Percentiles rank a stretch among this genome's conserved stretches.
phyloP scores from a whole-genome alignment of 495 filamentous ascomycete species.

The Pseudoneurospora amorphoporcata region DNA sequence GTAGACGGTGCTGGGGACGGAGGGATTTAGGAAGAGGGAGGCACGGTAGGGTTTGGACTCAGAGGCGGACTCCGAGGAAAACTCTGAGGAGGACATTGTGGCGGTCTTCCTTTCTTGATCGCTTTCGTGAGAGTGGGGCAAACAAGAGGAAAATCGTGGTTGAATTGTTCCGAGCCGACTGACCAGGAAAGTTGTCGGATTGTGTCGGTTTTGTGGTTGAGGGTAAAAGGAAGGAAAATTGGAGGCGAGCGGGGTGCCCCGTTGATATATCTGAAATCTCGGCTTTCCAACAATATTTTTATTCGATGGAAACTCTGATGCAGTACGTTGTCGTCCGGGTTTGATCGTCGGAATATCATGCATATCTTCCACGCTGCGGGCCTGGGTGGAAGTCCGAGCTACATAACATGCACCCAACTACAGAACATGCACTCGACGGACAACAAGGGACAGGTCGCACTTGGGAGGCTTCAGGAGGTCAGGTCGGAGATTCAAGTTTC shows the following conservation, averaged over 20 bases:
- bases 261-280: background rate
- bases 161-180: background rate
- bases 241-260: background rate
- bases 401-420: background rate
- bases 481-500: background rate
- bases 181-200: background rate
- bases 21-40: background rate
- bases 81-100: background rate
- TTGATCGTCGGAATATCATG: background rate
- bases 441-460: background rate
- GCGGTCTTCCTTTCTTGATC: background rate
- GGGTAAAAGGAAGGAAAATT: background rate
- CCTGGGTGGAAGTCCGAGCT: background rate
- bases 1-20: background rate
- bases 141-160: background rate
- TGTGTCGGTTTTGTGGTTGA: background rate
- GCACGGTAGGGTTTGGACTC: background rate
- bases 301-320: background rate
- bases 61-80: no score
- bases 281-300: background rate
- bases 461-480: background rate
- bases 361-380: background rate
- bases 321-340: background rate
- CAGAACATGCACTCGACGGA: background rate
- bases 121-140: background rate